Conservation (phyloP, 352 stramenopile species). For the Globisporangium echinulatum region DNA sequence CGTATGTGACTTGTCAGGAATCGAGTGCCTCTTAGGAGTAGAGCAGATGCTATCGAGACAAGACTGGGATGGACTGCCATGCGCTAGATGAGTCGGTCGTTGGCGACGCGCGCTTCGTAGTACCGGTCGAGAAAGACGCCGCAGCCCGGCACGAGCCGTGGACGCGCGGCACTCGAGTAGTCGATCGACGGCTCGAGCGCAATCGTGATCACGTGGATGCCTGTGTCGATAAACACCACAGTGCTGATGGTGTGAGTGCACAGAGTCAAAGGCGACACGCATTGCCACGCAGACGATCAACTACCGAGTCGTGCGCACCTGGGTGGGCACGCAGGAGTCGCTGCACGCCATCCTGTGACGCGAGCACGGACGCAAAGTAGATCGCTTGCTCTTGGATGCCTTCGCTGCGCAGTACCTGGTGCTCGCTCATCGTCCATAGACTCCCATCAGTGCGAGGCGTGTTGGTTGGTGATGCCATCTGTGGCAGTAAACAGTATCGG, state of each 20-base stretch:
- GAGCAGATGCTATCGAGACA: not conserved
- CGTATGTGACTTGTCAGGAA: too few relatives aligned
- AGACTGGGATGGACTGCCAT: not conserved
- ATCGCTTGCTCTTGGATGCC: conserved; percentile 8
- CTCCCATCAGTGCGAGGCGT: not conserved
- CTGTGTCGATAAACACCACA: not conserved
- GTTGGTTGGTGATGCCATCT: too few relatives aligned
- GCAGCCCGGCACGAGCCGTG: conserved; percentile 3
- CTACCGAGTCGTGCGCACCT: not conserved
- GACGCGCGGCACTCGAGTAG: not conserved
- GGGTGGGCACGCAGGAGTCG: conserved; percentile 1
- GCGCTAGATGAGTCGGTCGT: conserved; percentile 3
- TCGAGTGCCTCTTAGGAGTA: not conserved
- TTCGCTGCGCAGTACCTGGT: conserved; percentile 9
- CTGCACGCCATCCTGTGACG: conserved; percentile 5
- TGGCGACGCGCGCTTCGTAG: conserved; percentile 4
- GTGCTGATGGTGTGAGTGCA: not conserved
- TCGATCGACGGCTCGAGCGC: conserved; percentile 2
- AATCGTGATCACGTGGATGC: conserved; percentile 1
- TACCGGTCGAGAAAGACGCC: conserved; percentile 8
- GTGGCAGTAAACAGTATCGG: not conserved
- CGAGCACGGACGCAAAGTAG: conserved; percentile 9
- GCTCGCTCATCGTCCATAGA: not conserved
- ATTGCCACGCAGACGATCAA: not conserved
- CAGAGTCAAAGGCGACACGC: too few relatives aligned